phyloP scores from a whole-genome alignment of 2,329 filamentous ascomycete species.

The Pestalotiopsis sp. region DNA sequence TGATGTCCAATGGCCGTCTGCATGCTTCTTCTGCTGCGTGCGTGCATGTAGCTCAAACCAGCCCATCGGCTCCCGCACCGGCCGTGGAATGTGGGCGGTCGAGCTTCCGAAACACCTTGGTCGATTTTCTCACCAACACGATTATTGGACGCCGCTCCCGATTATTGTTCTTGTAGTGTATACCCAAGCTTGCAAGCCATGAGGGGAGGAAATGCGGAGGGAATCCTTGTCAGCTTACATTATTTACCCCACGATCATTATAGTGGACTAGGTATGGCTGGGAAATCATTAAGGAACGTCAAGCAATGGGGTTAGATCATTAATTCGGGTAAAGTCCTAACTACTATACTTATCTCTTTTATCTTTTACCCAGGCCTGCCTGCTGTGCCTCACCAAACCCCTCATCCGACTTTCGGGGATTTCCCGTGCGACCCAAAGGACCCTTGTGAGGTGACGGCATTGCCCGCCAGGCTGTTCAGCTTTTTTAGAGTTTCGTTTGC shows the following conservation, averaged over 20 bases:
- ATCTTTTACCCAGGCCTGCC: too few relatives aligned
- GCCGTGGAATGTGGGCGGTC: slow-evolving; percentile 9
- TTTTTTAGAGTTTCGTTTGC: not conserved
- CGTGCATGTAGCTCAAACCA: not conserved
- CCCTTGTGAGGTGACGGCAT: not conserved
- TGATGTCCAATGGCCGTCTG: not conserved
- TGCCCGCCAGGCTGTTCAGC: not conserved
- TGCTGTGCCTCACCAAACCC: not conserved
- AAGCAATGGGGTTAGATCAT: not conserved
- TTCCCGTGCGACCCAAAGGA: not conserved
- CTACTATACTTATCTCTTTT: not conserved
- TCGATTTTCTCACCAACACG: not conserved
- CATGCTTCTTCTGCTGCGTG: not conserved
- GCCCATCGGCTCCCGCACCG: not conserved
- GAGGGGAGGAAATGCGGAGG: not conserved
- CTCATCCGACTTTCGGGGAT: not conserved
- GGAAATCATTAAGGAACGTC: not conserved
- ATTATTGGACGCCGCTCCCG: slow-evolving; percentile 3
- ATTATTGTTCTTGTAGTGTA: not conserved
- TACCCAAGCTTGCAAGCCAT: not conserved
- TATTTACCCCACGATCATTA: not conserved
- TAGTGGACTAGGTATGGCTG: not conserved
- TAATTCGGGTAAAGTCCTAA: not conserved
- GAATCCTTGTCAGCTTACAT: not conserved
- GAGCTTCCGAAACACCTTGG: not conserved